phyloP scores from a whole-genome alignment of 2,329 filamentous ascomycete genomes.

The Calonectria leucothoes region DNA sequence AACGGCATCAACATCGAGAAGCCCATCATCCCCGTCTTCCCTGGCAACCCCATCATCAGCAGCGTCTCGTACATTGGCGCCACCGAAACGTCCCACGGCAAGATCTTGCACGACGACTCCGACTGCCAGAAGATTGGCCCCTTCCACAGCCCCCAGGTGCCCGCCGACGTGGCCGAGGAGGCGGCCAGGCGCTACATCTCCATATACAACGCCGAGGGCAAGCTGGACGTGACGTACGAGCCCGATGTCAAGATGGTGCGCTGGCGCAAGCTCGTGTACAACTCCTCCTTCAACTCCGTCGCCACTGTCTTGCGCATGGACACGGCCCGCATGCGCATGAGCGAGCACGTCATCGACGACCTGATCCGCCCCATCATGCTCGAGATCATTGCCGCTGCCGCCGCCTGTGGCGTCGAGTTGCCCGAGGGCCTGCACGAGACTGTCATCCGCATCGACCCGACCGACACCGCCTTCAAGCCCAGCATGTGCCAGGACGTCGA shows the following conservation, averaged over 20 bases:
- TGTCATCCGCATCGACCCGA: constrained; percentile 65
- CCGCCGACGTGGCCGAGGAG: constrained; percentile 32
- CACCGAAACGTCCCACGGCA: constrained; percentile 58
- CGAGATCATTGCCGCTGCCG: constrained; percentile 61
- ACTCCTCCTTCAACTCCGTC: constrained; percentile 64
- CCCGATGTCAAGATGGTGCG: constrained; percentile 55
- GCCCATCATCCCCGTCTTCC: constrained; percentile 62
- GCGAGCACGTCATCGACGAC: constrained; percentile 55
- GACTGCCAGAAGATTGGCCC: constrained; percentile 64
- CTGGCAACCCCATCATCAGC: constrained; percentile 62
- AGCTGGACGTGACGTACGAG: constrained; percentile 55
- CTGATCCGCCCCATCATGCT: constrained; percentile 65
- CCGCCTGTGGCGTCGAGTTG: constrained; percentile 54
- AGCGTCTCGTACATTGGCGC: constrained; percentile 65
- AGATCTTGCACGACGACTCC: constrained; percentile 63
- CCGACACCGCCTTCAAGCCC: constrained; percentile 60
- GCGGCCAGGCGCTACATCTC: constrained; percentile 56
- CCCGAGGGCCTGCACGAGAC: constrained; percentile 55
- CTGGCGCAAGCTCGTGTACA: constrained; percentile 64
- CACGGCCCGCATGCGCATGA: constrained; percentile 60
- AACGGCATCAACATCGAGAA: constrained; percentile 74
- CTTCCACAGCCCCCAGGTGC: constrained; percentile 54
- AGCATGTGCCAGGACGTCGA: constrained; percentile 66
- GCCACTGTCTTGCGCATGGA: constrained; percentile 63
- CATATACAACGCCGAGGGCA: constrained; percentile 60